Evolutionary conservation across 2,329 filamentous ascomycete genomes (phyloP).

Genomic region (Thielaviopsis musarum): DNA sequence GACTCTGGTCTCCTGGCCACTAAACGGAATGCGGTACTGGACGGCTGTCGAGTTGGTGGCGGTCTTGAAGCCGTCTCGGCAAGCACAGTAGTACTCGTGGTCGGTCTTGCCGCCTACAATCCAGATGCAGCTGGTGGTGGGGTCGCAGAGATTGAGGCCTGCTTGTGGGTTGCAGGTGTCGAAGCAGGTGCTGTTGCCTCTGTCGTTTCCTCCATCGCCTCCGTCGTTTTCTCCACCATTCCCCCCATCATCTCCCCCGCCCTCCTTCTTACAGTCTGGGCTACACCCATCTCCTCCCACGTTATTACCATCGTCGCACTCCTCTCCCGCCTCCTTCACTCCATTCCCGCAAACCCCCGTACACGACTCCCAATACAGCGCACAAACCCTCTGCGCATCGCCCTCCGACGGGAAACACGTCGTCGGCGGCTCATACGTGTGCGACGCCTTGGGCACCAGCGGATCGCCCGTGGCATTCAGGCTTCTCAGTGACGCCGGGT

Average conservation of each 20-base stretch:
- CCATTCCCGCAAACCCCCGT: constrained; percentile 8
- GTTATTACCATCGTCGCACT: constrained; percentile 7
- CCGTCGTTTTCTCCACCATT: background rate
- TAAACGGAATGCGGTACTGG: constrained; percentile 3
- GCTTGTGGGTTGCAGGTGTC: background rate
- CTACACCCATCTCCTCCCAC: constrained; percentile 1
- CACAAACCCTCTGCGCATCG: constrained; percentile 6
- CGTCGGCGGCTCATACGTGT: background rate
- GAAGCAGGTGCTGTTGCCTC: background rate
- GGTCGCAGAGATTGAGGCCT: background rate
- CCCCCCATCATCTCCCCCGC: background rate
- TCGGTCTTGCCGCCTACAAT: background rate
- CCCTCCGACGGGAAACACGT: background rate
- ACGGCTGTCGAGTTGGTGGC: background rate
- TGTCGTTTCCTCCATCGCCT: background rate
- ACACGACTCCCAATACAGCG: background rate
- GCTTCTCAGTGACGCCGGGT: background rate
- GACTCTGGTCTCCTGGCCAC: background rate
- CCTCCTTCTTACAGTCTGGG: background rate
- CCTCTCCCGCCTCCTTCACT: constrained; percentile 3
- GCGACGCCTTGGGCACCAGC: background rate
- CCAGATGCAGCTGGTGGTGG: background rate
- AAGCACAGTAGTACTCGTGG: background rate
- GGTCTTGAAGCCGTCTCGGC: constrained; percentile 2
- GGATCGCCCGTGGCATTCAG: background rate